Evolutionary conservation across 768 basidiomycete genomes (phyloP).

Genomic region (Mycena galopus): DNA sequence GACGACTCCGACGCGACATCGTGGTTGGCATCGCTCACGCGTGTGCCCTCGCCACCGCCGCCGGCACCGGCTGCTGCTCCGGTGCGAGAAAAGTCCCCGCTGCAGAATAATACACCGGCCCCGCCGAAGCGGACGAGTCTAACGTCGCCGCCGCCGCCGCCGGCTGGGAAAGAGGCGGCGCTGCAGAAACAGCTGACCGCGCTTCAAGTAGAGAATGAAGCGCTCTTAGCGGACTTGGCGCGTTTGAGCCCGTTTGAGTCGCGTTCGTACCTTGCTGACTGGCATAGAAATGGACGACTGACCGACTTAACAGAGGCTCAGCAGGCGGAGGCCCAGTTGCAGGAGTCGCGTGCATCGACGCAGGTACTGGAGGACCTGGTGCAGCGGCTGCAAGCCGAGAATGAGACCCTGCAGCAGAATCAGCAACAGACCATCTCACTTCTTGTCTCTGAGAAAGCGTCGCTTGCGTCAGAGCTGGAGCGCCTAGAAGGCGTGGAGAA

Average conservation of each 20-base stretch:
- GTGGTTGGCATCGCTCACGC: slow-evolving; percentile 75
- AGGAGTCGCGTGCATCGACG: slow-evolving; percentile 48
- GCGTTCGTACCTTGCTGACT: slow-evolving; percentile 12
- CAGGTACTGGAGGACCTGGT: slow-evolving; percentile 48
- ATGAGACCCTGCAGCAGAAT: slow-evolving; percentile 57
- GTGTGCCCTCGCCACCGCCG: slow-evolving; percentile 47
- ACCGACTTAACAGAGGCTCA: slow-evolving; percentile 44
- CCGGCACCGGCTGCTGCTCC: slow-evolving; percentile 38
- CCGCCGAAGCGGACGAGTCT: slow-evolving; percentile 32
- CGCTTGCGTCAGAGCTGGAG: slow-evolving; percentile 69
- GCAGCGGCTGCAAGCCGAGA: slow-evolving; percentile 48
- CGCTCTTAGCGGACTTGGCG: slow-evolving; percentile 36
- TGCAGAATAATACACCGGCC: slow-evolving; percentile 33
- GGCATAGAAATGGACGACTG: neutral
- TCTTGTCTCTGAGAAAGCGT: slow-evolving; percentile 81
- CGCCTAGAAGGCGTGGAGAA: slow-evolving; percentile 70
- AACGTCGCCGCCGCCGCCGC: slow-evolving; percentile 34
- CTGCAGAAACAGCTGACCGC: slow-evolving; percentile 34
- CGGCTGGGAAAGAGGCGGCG: slow-evolving; percentile 27
- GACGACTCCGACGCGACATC: slow-evolving; percentile 49
- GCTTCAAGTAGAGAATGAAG: slow-evolving; percentile 41
- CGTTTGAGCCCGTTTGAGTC: slow-evolving; percentile 37
- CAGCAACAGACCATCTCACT: slow-evolving; percentile 82
- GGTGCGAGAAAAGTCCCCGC: slow-evolving; percentile 32
- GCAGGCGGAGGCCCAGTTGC: slow-evolving; percentile 49